Conservation (phyloP, 129 eudicot genomes). For the Smallanthus sonchifolius region DNA sequence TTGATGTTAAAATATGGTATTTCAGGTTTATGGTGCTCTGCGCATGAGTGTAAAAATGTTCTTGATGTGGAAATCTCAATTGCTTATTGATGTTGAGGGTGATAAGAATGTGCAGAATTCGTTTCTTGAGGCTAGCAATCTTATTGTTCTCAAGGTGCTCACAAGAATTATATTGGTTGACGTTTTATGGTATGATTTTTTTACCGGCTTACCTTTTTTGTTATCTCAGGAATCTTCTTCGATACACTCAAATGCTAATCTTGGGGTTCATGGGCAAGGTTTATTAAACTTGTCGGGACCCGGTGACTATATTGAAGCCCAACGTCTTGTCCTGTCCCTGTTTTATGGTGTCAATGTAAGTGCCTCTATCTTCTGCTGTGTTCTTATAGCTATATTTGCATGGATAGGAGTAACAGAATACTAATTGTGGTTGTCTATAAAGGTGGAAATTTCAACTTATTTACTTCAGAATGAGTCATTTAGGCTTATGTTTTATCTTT, state of each 20-base stretch:
- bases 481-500: neutral
- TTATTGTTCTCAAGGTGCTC: constrained; percentile 87
- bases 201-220: constrained; percentile 19
- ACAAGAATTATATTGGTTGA: neutral
- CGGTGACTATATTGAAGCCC: constrained; percentile 91
- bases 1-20: neutral
- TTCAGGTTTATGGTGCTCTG: constrained; percentile 96
- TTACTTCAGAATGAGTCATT: neutral
- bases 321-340: constrained; percentile 75
- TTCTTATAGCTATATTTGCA: constrained; percentile 8
- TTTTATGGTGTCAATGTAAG: constrained; percentile 92
- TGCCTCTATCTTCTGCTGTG: constrained; percentile 9
- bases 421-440: neutral
- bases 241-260: constrained; percentile 89
- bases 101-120: constrained; percentile 88
- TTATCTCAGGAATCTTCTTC: constrained; percentile 66
- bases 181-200: constrained; percentile 13
- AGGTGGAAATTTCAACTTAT: neutral
- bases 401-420: constrained; percentile 5
- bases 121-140: constrained; percentile 93
- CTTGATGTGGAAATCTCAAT: constrained; percentile 88
- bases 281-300: constrained; percentile 89
- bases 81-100: constrained; percentile 86
- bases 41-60: constrained; percentile 99
- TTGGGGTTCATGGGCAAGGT: constrained; percentile 99